Evolutionary conservation across 768 basidiomycete genomes (phyloP), one percentile per base, ranked within the genome.

Genomic region (Boletus patriciae): DNA sequence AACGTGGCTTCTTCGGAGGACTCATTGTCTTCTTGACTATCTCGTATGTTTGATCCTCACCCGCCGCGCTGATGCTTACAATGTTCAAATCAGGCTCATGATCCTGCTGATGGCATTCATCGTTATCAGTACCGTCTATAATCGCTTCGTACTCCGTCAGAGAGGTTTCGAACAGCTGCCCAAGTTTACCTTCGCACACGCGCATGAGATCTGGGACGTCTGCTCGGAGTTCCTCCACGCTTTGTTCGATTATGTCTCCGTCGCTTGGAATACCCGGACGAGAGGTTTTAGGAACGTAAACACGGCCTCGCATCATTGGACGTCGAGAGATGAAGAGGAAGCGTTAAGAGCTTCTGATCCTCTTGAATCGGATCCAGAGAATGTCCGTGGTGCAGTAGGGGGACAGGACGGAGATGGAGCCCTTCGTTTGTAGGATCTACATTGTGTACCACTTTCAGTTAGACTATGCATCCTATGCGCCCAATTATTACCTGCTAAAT

Each of bases 131-230:
- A 85, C 84, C 13, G 67, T 91, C 12, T 93, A 94, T 75, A 92
- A 91, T 68, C 85, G 86, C 57, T 88, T 81, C 66, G 85, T 88
- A 48, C 85, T 94, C 11, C 78, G 81, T 54, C 82, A 85, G 27
- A 80, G 82, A 18, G 91, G 92, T 1, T 76, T 83, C 52, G 87
- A 91, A 61, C 86, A 88, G 66, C 76, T 93, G 36, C 91, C 91
- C 13, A 82, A 81, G 56, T 83, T 87, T 63, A 76, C 77, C 18
- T 31, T 73, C 38, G 6, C 50, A 29, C 70, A 73, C 21, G 54
- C 54, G 0, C 57, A 36, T 6, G 71, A 71, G 50, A 54, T 71
- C 11, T 50, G 58, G 54, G 66, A 57, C 0, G 51, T 71, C 31
- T 63, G 50, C 36, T 49, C 50, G 34, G 70, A 66, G 19, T 56